Evolutionary conservation across 768 basidiomycete species (phyloP), one percentile per base, ranked within the genome.

Genomic region (Lyophyllum atratum): DNA sequence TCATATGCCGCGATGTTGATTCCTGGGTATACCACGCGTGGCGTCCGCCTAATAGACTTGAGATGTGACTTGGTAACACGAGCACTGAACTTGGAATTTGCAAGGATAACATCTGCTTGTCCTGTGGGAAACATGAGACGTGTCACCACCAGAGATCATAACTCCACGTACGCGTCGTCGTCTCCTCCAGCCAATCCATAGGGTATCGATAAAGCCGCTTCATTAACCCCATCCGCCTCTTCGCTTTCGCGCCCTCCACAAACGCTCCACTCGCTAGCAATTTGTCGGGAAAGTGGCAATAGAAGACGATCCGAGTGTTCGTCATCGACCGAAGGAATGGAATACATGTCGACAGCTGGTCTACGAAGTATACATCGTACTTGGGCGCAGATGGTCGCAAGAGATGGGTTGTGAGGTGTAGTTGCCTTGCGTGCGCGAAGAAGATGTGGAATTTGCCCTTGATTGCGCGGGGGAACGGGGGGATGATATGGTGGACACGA

Each of bases 221-320:
- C 63, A 96, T 63, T 2, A 87, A 31, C 19, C 82, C 69, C 0
- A 73, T 71, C 2, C 73, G 74, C 49, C 68, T 76, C 64, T 69
- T 79, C 37, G 68, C 70, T 42, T 71, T 64, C 52, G 75, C 71
- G 12, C 83, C 86, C 51, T 89, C 85, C 0, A 85, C 79, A 65
- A 81, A 85, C 37, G 80, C 84, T 0, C 90, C 90, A 59, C 85
- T 83, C 6, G 89, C 85, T 25, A 98, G 81, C 0, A 98, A 78
- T 71, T 96, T 96, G 74, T 99, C 96, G 0, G 96, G 97, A 63
- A 99, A 98, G 70, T 98, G 97, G 63, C 94, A 96, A 70, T 99
- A 98, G 72, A 98, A 98, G 19, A 98, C 88, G 28, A 96, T 91
- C 2, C 93, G 85, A n/a, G 84, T 92, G 21, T 78, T 77, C 2